Evolutionary conservation across 2,329 filamentous ascomycete species (phyloP).

Genomic region (Fusarium sp.): DNA sequence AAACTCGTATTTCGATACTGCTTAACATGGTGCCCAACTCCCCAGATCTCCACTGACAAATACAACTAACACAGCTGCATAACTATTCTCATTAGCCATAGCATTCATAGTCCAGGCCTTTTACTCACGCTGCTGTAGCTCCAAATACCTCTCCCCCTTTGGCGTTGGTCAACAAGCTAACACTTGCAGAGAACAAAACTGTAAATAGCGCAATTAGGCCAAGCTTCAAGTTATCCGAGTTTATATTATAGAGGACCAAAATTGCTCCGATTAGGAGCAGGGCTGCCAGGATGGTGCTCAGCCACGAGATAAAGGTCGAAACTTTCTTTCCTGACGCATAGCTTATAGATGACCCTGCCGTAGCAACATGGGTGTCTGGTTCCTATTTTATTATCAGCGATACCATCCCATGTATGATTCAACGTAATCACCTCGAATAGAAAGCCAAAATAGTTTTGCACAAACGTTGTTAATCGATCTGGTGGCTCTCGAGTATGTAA

Average conservation of each 20-base stretch:
- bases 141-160: conserved; percentile 17
- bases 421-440: conserved; percentile 1
- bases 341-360: neutral
- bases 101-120: rapidly evolving
- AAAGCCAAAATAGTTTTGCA: conserved; percentile 17
- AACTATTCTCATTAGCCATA: neutral
- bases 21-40: neutral
- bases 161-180: conserved; percentile 19
- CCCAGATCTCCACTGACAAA: conserved; percentile 16
- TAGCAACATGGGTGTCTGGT: neutral
- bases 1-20: too few species aligned
- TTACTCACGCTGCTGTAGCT: conserved; percentile 20
- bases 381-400: neutral
- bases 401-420: too few species aligned
- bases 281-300: conserved; percentile 16
- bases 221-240: conserved; percentile 11
- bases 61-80: conserved; percentile 10
- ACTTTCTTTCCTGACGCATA: conserved; percentile 21
- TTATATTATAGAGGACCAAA: conserved; percentile 16
- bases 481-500: conserved; percentile 6
- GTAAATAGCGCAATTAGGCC: conserved; percentile 25
- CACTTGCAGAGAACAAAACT: conserved; percentile 12
- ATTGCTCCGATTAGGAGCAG: conserved; percentile 22
- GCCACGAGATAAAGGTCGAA: conserved; percentile 14
- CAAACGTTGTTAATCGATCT: conserved; percentile 19